Evolutionary conservation across 2,329 filamentous ascomycete genomes (phyloP).

Genomic region (Atkinsonella texensis): DNA sequence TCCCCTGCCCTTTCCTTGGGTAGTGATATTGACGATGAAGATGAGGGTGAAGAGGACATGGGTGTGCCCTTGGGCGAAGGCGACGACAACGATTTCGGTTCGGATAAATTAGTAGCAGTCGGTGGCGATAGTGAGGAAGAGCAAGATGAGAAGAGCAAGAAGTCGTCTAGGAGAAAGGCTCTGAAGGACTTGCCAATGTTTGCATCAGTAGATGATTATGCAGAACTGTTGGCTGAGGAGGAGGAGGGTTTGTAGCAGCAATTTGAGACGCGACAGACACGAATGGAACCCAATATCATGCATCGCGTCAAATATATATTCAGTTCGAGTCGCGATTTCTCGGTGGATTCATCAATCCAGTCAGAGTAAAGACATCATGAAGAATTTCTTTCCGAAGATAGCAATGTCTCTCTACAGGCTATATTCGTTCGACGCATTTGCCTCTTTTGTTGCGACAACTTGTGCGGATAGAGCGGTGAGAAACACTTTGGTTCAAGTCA

Average conservation of each 20-base stretch:
- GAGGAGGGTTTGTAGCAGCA: conserved; percentile 35
- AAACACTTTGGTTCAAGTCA: too few species aligned
- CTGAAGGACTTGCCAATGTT: conserved; percentile 86
- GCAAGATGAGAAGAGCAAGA: conserved; percentile 30
- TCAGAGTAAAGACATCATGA: too few species aligned
- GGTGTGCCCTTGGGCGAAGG: conserved; percentile 23
- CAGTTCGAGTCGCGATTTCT: too few species aligned
- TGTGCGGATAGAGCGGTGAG: too few species aligned
- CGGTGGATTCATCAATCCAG: too few species aligned
- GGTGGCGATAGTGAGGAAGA: conserved; percentile 27
- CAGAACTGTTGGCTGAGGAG: conserved; percentile 65
- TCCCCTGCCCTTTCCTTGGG: conserved; percentile 24
- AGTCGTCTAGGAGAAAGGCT: conserved; percentile 58
- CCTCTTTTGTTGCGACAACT: too few species aligned
- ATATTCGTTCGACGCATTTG: too few species aligned
- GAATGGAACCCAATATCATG: background rate
- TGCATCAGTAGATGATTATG: conserved; percentile 89
- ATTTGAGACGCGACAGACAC: background rate
- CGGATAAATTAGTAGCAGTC: conserved; percentile 26
- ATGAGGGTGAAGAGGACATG: conserved; percentile 31
- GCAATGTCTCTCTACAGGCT: too few species aligned
- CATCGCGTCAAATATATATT: background rate
- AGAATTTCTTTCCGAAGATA: too few species aligned
- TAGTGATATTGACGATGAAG: conserved; percentile 35
- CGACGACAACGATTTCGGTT: conserved; percentile 32